Evolutionary conservation across 2,329 filamentous ascomycete species (phyloP).

Genomic region (Ophiostoma quercus): DNA sequence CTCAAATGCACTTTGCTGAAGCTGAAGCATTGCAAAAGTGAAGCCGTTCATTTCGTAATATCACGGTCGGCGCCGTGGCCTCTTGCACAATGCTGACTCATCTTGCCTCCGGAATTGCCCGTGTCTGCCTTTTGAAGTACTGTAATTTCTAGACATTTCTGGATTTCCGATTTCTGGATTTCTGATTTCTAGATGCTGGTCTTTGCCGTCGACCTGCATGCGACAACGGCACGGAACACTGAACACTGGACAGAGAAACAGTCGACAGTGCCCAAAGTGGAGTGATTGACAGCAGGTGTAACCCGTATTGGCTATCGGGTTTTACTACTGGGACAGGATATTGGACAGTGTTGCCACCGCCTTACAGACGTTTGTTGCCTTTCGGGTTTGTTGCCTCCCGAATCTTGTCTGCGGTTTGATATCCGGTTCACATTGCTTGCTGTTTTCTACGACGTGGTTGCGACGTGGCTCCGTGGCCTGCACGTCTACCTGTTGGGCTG

Average conservation of each 20-base stretch:
- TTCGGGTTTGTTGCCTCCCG: neutral
- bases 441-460: neutral
- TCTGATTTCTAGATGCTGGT: too few relatives aligned
- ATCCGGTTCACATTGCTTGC: too few relatives aligned
- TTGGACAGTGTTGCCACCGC: neutral
- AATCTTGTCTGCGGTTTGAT: neutral
- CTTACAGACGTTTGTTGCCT: neutral
- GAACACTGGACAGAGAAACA: neutral
- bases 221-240: neutral
- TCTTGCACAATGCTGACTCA: too few relatives aligned
- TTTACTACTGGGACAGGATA: too few relatives aligned
- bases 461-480: neutral
- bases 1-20: neutral
- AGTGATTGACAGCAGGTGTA: conserved; percentile 9
- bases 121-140: too few relatives aligned
- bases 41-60: neutral
- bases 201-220: too few relatives aligned
- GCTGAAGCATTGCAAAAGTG: too few relatives aligned
- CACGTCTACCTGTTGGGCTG: neutral
- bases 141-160: too few relatives aligned
- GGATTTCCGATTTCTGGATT: too few relatives aligned
- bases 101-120: too few relatives aligned
- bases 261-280: conserved; percentile 2
- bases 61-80: neutral
- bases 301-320: neutral